Evolutionary conservation across 2,329 filamentous ascomycete genomes (phyloP).

Genomic region (Anthostomella pinea): DNA sequence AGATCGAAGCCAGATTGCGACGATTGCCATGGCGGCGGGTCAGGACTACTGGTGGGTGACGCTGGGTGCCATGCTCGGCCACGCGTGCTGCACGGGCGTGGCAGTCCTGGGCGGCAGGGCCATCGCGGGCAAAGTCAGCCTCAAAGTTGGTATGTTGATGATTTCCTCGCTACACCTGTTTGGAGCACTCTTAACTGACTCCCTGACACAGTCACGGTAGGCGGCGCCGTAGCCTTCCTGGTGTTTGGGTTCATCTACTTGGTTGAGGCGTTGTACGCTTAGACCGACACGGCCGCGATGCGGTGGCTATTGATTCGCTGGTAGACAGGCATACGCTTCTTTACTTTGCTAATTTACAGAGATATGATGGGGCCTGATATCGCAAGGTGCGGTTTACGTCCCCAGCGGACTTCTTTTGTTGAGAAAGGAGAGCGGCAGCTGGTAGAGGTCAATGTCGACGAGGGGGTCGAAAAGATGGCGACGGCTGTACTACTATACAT

Average conservation of each 20-base stretch:
- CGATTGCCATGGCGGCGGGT: constrained; percentile 96
- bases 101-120: constrained; percentile 91
- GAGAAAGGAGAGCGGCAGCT: too few species aligned
- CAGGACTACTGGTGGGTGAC: constrained; percentile 99
- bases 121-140: constrained; percentile 88
- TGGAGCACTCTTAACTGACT: constrained; percentile 7
- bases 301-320: neutral
- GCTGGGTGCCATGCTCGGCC: constrained; percentile 79
- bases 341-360: constrained; percentile 13
- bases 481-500: constrained; percentile 13
- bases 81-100: constrained; percentile 84
- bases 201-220: constrained; percentile 74
- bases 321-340: neutral
- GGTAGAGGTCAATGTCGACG: too few species aligned
- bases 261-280: constrained; percentile 69
- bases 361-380: constrained; percentile 10
- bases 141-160: constrained; percentile 80
- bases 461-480: neutral
- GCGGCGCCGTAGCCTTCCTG: constrained; percentile 86
- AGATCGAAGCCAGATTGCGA: constrained; percentile 95
- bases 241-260: constrained; percentile 91
- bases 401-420: neutral
- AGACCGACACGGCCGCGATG: too few species aligned
- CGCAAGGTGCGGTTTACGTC: constrained; percentile 5
- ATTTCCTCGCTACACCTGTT: neutral